Evolutionary conservation across 805 yeast species (phyloP), one percentile per base, ranked within the genome.

Genomic region (Ogataea kodamae): DNA sequence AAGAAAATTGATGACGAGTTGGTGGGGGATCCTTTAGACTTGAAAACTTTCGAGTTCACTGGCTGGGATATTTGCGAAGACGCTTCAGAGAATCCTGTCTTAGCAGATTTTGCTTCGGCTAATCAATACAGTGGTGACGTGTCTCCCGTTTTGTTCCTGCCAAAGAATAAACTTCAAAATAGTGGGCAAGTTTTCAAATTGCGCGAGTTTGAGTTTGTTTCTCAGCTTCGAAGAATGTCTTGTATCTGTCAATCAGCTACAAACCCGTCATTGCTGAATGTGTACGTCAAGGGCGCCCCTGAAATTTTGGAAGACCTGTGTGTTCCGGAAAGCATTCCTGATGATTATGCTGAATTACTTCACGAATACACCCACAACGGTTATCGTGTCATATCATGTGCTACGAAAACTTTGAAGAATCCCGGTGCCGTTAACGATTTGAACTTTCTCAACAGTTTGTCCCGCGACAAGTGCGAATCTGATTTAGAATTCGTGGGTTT

Each of bases 211-310:
- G 99, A 92, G 49, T 92, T 92, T 57, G 70, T 85, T 3, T 78
- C 97, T 1, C 74, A 78, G 20, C 61, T 92, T 41, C 76, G 98
- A 56, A 69, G 98, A 50, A 90, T 90, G 96, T 79, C 92, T 32
- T 96, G 88, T 0, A 57, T 90, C 32, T 78, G 79, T 10, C 72
- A 74, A 38, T 64, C 68, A 2, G 61, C 59, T 23, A 49, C 57
- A 18, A 66, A 64, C 13, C 47, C 50, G 10, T 28, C 39, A 4
- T 23, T 35, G 6, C 22, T 50, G n/a, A 57, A 63, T 13, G 74
- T 78, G 0, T 81, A 75, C 54, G 87, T 92, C 9, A 92, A 92
- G 54, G 99, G 99, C 30, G 98, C 99, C 0, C 99, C 99, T 0
- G 99, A 92, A 55, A 85, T 89, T 8, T 84, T 92, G 70, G 66